Evolutionary conservation across 164 flowering plant species (phyloP).

Genomic region (Houttuynia cordata): DNA sequence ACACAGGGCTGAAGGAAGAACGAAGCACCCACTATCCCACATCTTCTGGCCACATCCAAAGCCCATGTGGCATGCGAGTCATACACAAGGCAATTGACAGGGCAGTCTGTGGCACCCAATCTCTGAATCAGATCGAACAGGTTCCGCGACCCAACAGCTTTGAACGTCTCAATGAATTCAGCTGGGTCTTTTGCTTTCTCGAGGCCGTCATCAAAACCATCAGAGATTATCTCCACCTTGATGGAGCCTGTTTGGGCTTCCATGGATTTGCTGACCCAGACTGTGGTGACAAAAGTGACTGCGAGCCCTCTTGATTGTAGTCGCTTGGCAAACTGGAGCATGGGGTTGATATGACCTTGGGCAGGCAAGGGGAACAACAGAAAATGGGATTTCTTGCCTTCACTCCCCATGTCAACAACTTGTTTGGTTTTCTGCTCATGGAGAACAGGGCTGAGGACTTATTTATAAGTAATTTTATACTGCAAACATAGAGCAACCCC

Average conservation of each 20-base stretch:
- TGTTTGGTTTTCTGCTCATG: no score
- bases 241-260: not conserved
- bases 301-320: not conserved
- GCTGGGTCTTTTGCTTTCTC: not conserved
- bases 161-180: slow-evolving; percentile 3
- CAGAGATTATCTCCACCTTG: slow-evolving; percentile 3
- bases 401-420: not conserved
- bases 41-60: slow-evolving; percentile 3
- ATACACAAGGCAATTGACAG: slow-evolving; percentile 9
- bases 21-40: slow-evolving; percentile 16
- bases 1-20: slow-evolving; percentile 40
- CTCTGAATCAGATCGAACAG: slow-evolving; percentile 1
- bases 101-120: not conserved
- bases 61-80: slow-evolving; percentile 9
- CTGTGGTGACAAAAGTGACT: slow-evolving; percentile 4
- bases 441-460: no score
- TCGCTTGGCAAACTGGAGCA: slow-evolving; percentile 6
- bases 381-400: not conserved
- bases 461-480: no score
- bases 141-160: not conserved
- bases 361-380: not conserved
- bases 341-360: slow-evolving; percentile 7
- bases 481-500: no score
- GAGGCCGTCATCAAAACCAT: slow-evolving; percentile 1
- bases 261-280: not conserved